phyloP scores from a whole-genome alignment of 2,329 filamentous ascomycete genomes.

The Fusarium pseudonygamai region DNA sequence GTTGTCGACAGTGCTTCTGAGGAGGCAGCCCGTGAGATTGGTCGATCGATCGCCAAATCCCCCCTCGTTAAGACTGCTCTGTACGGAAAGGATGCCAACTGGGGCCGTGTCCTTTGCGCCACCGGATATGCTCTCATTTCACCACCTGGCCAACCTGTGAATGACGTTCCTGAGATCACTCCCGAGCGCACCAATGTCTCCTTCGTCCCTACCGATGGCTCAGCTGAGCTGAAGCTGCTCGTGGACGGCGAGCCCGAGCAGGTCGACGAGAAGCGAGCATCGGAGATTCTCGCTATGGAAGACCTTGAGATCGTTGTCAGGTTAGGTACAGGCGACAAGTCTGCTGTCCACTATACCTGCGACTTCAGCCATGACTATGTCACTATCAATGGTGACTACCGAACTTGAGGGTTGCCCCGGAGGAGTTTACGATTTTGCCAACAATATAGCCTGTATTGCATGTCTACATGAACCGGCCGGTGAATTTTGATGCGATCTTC shows the following conservation, averaged over 20 bases:
- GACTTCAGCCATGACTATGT: slow-evolving; percentile 87
- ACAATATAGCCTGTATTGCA: background rate
- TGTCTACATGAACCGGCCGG: background rate
- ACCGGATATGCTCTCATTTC: slow-evolving; percentile 81
- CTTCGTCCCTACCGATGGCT: slow-evolving; percentile 82
- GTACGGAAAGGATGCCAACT: slow-evolving; percentile 97
- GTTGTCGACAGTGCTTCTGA: slow-evolving; percentile 78
- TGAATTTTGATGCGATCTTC: background rate
- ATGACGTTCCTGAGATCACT: slow-evolving; percentile 70
- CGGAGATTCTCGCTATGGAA: slow-evolving; percentile 79
- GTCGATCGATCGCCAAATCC: slow-evolving; percentile 87
- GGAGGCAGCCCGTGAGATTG: slow-evolving; percentile 78
- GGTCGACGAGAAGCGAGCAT: slow-evolving; percentile 80
- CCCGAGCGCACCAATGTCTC: slow-evolving; percentile 80
- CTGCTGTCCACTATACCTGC: slow-evolving; percentile 84
- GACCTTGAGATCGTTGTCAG: slow-evolving; percentile 82
- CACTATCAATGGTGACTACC: slow-evolving; percentile 74
- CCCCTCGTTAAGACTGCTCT: slow-evolving; percentile 97
- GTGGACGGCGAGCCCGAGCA: slow-evolving; percentile 82
- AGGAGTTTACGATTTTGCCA: background rate
- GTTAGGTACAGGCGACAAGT: slow-evolving; percentile 73
- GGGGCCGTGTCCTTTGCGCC: slow-evolving; percentile 95
- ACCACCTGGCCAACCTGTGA: slow-evolving; percentile 64
- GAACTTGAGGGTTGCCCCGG: slow-evolving; percentile 56
- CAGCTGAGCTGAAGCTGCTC: slow-evolving; percentile 77